A percentile compares a stretch with the other conserved stretches of the same genome.
These are phyloP conservation scores for Epichloe gansuensis DNA, from an alignment of 2,329 filamentous ascomycete genomes.

Conservation along the genomic window DNA sequence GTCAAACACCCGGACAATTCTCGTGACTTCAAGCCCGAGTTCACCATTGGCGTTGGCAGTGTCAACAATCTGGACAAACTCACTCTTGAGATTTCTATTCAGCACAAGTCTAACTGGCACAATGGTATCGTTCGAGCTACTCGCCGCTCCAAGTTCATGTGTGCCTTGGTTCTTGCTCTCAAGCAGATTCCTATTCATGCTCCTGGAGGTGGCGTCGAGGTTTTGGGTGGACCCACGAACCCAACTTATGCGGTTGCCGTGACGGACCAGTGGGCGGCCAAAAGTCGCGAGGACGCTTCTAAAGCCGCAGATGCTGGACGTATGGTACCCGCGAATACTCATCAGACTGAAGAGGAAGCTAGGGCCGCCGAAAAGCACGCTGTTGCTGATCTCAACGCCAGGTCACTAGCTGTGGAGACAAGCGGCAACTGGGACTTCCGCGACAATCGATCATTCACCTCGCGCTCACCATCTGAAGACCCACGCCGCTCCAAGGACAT, in stretches of 20 bases:
- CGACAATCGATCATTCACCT: conserved; percentile 6
- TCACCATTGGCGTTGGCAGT: conserved; percentile 64
- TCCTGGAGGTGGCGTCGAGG: conserved; percentile 58
- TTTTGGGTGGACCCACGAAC: conserved; percentile 54
- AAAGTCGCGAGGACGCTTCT: conserved; percentile 46
- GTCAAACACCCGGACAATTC: conserved; percentile 72
- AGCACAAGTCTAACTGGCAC: conserved; percentile 87
- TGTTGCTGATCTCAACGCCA: conserved; percentile 30
- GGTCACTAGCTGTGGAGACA: conserved; percentile 17
- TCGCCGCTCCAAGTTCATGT: conserved; percentile 92
- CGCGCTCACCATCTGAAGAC: conserved; percentile 20
- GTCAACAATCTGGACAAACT: conserved; percentile 83
- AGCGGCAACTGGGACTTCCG: conserved; percentile 12
- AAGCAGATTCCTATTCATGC: conserved; percentile 77
- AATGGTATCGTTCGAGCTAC: conserved; percentile 72
- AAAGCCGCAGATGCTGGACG: conserved; percentile 51
- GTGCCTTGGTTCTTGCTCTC: conserved; percentile 72
- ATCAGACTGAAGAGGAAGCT: conserved; percentile 15
- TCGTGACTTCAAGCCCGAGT: conserved; percentile 79
- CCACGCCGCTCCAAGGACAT: conserved; percentile 25
- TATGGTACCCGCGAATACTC: conserved; percentile 40
- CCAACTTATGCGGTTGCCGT: conserved; percentile 73
- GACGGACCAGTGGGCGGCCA: conserved; percentile 51
- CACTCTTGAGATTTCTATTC: conserved; percentile 67
- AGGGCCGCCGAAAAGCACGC: conserved; percentile 30